Evolutionary conservation across 2,329 filamentous ascomycete species (phyloP), one percentile per base, ranked within the genome.

Genomic region (Aspergillus tubingensis): DNA sequence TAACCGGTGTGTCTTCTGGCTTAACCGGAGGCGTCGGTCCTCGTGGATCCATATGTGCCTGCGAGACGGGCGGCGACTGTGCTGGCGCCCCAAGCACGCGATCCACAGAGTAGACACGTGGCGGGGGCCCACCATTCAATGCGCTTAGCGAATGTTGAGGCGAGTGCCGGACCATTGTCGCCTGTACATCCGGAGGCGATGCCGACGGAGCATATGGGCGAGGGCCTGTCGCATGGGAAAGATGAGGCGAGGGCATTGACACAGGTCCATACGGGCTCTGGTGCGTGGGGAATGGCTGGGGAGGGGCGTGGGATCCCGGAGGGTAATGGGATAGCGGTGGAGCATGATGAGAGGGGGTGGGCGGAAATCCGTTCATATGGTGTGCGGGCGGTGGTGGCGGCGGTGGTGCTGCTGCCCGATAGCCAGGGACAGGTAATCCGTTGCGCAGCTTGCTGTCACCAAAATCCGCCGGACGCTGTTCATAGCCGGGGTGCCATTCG

Each of bases 321-420:
- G 72, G 50, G 57, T 73, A 75, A 59, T 74, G 72, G 11, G 72
- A 66, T 41, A 71, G 70, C 44, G 70, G 65, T 32, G 70, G 65
- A 44, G 69, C 67, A 32, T 72, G 74, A 43, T 72, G 73, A n/a
- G 70, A 58, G 19, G 73, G 67, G 10, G 53, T 48, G 41, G 73
- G 68, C 38, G 69, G 67, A 59, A 73, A 82, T 38, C 83, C 82
- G 67, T 85, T 87, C 49, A 83, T 78, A 39, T 82, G 82, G 36
- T 82, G 80, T 19, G 81, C 74, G 13, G 79, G 78, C 19, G 82
- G 81, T 57, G 82, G 23, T 81, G 85, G 68, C 78, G 83, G 44
- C 76, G 66, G 51, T 3, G 77, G 69, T 5, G 79, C 75, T 6
- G 78, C 65, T 27, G 60, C 57, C 38, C 67, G 65, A 58, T 70